These are phyloP conservation scores for Syncephalis fuscata DNA, from an alignment of 371 early-diverging fungal genomes.

Conservation along the genomic window DNA sequence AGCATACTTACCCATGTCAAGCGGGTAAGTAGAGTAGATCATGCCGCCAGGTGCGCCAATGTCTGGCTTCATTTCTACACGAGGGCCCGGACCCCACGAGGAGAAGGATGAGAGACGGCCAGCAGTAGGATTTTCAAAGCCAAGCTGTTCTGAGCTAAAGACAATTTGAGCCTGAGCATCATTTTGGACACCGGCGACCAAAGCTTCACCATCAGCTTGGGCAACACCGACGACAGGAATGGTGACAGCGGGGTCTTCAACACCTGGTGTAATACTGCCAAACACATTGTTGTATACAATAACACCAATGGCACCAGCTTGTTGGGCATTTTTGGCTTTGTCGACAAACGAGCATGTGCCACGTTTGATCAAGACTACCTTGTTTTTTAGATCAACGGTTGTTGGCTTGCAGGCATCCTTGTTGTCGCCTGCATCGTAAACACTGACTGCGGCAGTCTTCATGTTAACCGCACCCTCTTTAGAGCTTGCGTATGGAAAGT, in stretches of 20 bases:
- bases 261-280: slow-evolving; percentile 16
- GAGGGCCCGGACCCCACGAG: slow-evolving; percentile 53
- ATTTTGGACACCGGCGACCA: no score
- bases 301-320: slow-evolving; percentile 43
- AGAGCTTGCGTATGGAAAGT: slow-evolving; percentile 3
- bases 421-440: no score
- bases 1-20: slow-evolving; percentile 26
- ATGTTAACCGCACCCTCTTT: no score
- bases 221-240: slow-evolving; percentile 15
- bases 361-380: slow-evolving; percentile 31
- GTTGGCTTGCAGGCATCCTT: no score
- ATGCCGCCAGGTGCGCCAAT: slow-evolving; percentile 51
- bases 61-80: slow-evolving; percentile 53
- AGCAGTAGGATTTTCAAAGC: slow-evolving; percentile 14
- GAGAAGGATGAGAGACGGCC: slow-evolving; percentile 29
- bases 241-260: slow-evolving; percentile 4
- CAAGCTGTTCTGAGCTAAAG: neutral
- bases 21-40: slow-evolving; percentile 51
- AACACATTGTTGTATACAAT: slow-evolving; percentile 23
- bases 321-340: slow-evolving; percentile 28
- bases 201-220: no score
- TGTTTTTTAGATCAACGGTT: slow-evolving; percentile 11
- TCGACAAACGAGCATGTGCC: slow-evolving; percentile 33
- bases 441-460: no score
- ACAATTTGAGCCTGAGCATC: neutral